Base-by-base conservation (phyloP, 306 rosid species). In the Vigna nakashimae region DNA sequence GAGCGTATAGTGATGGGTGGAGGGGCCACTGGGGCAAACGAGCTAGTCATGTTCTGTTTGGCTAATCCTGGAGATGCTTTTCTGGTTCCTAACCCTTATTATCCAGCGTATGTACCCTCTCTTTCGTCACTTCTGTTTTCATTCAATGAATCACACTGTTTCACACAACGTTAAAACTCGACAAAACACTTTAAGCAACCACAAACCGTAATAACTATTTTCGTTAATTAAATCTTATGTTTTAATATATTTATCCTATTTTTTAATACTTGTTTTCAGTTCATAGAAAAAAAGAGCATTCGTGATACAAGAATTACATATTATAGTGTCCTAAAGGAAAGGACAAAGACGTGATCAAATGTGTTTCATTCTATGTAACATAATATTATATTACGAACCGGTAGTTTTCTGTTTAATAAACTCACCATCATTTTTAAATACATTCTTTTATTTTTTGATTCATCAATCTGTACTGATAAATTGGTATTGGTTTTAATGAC, bases 1-100 rank as follows among this genome's bases (percentile, higher is more conserved):
- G 73, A 77, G 71, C 90, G 99, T 15, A 73, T 95, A 69, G 82
- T 95, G 71, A 95, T 95, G 99, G 78, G 92, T 63, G 99, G 99
- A 1, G 99, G 99, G 24, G 99, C 99, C 7, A 95, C 99, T 3
- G 99, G 99, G 0, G 99, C 98, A 7, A 92, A 91, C 55, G 99
- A 95, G 72, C 70, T 84, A 59, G 59, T 95, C 52, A 92, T 90
- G 82, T 95, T 95, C 76, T 95, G 99, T 78, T 77, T 95, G 84
- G 99, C 97, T 7, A 73, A 95, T 84, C 96, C 90, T 1, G 97
- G 96, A 16, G 99, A 95, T 18, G 98, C 96, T 69, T 95, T 95
- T 78, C 82, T 95, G 36, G 88, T 92, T 65, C 99, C 99, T 8
- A 82, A 92, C 17, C 99, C 99, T 68, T 95, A 81, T 74, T 95